Conservation (phyloP, 192 early-diverging fungal species). For the Mortierella claussenii region DNA sequence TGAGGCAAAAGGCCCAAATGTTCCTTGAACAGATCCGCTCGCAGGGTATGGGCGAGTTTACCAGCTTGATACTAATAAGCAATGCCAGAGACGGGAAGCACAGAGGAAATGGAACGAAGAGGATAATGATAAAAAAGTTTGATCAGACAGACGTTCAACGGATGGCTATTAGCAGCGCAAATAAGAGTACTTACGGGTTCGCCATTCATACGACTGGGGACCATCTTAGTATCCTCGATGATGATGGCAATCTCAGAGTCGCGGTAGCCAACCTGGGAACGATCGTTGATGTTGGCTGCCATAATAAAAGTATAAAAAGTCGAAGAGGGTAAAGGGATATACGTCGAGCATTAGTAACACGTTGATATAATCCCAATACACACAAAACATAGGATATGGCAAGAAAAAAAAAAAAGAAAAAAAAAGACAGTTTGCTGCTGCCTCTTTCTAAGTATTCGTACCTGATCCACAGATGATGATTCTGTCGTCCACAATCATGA, state of each 20-base stretch:
- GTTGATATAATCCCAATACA: no score
- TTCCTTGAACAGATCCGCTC: conserved; percentile 83
- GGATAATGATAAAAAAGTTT: no score
- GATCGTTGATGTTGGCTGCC: conserved; percentile 89
- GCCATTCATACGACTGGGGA: conserved; percentile 79
- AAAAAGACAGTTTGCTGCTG: neutral
- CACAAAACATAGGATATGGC: no score
- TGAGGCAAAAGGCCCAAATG: conserved; percentile 78
- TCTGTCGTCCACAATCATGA: conserved; percentile 90
- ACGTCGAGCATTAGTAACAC: no score
- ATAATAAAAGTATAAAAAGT: no score
- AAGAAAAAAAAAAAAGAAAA: neutral
- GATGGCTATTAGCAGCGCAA: no score
- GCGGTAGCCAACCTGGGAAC: conserved; percentile 85
- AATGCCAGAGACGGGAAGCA: neutral
- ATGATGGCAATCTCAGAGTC: conserved; percentile 91
- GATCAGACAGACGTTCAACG: no score
- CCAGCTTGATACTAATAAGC: conserved; percentile 71
- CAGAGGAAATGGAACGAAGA: no score
- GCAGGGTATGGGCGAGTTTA: conserved; percentile 76
- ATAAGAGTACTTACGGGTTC: conserved; percentile 44
- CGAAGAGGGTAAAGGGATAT: no score
- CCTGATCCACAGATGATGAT: conserved; percentile 84
- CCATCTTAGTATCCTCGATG: conserved; percentile 78
- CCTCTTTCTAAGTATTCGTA: neutral